Percentiles rank a stretch among this genome's conserved stretches.
Evolutionary conservation across 352 stramenopile genomes (phyloP).

Genomic region (Phytophthora idaei): DNA sequence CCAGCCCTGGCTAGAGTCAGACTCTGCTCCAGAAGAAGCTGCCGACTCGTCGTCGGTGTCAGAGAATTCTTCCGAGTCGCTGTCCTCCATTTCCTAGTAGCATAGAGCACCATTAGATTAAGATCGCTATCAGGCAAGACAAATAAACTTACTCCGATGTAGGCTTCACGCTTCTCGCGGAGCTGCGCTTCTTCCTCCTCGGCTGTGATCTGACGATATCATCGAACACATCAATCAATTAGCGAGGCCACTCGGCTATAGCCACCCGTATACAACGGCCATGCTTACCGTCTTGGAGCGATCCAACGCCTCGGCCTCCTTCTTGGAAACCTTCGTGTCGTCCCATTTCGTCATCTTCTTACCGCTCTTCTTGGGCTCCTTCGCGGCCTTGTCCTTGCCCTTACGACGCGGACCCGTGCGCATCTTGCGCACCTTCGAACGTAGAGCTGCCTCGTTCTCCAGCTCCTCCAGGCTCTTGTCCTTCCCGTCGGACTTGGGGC

Average conservation of each 20-base stretch:
- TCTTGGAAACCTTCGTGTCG: conserved; percentile 84
- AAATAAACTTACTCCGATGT: conserved; percentile 73
- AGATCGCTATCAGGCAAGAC: neutral
- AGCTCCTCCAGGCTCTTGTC: conserved; percentile 63
- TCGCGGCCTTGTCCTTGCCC: conserved; percentile 56
- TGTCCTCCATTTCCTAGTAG: conserved; percentile 67
- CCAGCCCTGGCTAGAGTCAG: conserved; percentile 71
- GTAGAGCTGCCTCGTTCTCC: conserved; percentile 52
- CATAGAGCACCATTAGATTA: conserved; percentile 7
- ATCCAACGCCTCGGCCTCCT: conserved; percentile 79
- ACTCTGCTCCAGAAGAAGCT: conserved; percentile 70
- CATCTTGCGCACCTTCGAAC: conserved; percentile 59
- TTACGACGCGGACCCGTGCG: conserved; percentile 69
- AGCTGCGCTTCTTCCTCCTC: conserved; percentile 79
- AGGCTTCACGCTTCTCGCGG: conserved; percentile 73
- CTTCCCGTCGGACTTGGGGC: conserved; percentile 50
- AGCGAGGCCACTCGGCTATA: neutral
- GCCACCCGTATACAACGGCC: neutral
- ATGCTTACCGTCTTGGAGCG: conserved; percentile 64
- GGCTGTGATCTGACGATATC: conserved; percentile 48
- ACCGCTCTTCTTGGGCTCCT: conserved; percentile 63
- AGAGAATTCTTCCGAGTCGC: conserved; percentile 65
- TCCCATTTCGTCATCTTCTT: conserved; percentile 91
- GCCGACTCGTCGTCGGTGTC: conserved; percentile 78
- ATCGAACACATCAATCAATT: conserved; percentile 6